Evolutionary conservation across 305 asterid species (phyloP).

Genomic region (Ajuga reptans): DNA sequence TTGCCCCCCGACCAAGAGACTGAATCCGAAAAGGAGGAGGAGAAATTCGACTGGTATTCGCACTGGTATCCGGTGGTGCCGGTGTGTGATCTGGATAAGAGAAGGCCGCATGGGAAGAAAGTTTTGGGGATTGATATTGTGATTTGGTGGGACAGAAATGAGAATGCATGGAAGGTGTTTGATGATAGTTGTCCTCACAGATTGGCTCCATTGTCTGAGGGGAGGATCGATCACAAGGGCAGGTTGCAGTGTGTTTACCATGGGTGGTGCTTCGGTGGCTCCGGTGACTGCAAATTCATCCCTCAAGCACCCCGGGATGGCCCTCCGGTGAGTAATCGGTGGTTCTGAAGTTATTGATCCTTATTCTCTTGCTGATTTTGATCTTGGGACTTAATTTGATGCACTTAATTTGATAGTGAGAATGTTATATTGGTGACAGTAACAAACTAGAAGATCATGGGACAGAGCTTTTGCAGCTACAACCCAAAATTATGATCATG

Average conservation of each 20-base stretch:
- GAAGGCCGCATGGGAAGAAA: constrained; percentile 78
- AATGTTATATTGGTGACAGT: neutral
- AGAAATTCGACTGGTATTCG: constrained; percentile 71
- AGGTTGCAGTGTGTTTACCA: constrained; percentile 94
- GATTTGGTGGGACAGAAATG: constrained; percentile 81
- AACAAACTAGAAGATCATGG: neutral
- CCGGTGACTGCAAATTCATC: constrained; percentile 82
- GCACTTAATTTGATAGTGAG: constrained; percentile 1
- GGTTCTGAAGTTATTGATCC: neutral
- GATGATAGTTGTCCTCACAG: constrained; percentile 89
- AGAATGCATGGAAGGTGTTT: constrained; percentile 76
- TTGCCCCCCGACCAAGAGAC: constrained; percentile 27
- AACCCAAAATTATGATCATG: no score
- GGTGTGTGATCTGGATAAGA: constrained; percentile 71
- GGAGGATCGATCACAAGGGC: constrained; percentile 95
- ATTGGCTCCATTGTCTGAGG: constrained; percentile 82
- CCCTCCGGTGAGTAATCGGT: constrained; percentile 49
- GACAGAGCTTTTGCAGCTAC: no score
- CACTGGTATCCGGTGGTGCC: constrained; percentile 93
- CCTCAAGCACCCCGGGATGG: constrained; percentile 95
- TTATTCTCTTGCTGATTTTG: neutral
- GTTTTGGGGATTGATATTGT: constrained; percentile 82
- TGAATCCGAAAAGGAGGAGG: constrained; percentile 28
- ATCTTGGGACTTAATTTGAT: neutral
- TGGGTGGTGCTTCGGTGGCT: constrained; percentile 85